A percentile compares a stretch with the other conserved stretches of the same genome.
Evolutionary conservation across 129 eudicot genomes (phyloP).

Genomic region (Kitagawia praeruptora): DNA sequence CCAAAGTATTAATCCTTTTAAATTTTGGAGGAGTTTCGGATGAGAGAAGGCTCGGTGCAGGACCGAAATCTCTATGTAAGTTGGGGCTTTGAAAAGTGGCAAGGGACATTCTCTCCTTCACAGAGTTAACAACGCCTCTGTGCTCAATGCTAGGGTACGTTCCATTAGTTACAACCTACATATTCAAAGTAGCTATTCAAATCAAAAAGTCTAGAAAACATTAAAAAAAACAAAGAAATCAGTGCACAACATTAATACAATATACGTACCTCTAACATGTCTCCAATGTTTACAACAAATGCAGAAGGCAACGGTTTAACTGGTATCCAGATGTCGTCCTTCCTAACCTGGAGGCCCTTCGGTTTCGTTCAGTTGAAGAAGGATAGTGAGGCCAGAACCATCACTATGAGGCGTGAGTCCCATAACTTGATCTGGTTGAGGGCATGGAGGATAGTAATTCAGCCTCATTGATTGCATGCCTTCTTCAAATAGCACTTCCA

Average conservation of each 20-base stretch:
- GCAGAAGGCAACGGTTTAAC: conserved; percentile 31
- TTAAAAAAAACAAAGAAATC: neutral
- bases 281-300: conserved; percentile 29
- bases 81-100: conserved; percentile 5
- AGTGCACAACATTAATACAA: neutral
- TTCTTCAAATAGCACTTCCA: conserved; percentile 23
- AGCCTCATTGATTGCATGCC: conserved; percentile 35
- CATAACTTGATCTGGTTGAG: conserved; percentile 36
- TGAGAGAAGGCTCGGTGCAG: conserved; percentile 5
- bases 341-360: conserved; percentile 38
- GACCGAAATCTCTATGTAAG: conserved; percentile 1
- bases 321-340: conserved; percentile 31
- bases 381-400: conserved; percentile 24
- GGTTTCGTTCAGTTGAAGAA: conserved; percentile 35
- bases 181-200: neutral
- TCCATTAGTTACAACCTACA: conserved; percentile 15
- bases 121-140: conserved; percentile 13
- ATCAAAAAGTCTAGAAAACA: neutral
- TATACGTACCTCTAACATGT: conserved; percentile 26
- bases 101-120: conserved; percentile 14
- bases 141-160: conserved; percentile 14
- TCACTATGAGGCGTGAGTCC: conserved; percentile 45
- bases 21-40: neutral
- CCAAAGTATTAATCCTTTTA: neutral
- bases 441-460: conserved; percentile 49